These are phyloP conservation scores for Venturia nashicola DNA, from an alignment of 2,329 filamentous ascomycete genomes.

Conservation along the genomic window DNA sequence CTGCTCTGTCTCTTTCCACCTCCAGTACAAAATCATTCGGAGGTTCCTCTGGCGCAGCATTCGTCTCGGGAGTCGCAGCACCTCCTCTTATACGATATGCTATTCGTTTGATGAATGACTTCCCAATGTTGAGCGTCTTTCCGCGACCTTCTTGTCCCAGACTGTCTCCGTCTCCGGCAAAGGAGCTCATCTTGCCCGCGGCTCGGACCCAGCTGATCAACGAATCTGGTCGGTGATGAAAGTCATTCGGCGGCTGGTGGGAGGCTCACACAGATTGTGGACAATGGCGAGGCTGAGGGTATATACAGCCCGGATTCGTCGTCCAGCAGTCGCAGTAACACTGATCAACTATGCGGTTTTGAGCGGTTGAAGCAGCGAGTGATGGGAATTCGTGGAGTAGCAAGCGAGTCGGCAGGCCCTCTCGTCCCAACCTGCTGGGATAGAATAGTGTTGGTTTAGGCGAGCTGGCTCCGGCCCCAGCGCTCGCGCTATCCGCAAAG, in stretches of 20 bases:
- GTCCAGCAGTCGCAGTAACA: no score
- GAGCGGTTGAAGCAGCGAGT: not conserved
- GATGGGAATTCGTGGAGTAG: not conserved
- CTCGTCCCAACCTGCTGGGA: not conserved
- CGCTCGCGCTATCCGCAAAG: not conserved
- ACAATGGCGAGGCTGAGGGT: not conserved
- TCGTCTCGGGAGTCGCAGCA: not conserved
- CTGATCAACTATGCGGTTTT: not conserved
- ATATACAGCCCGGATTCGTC: not conserved
- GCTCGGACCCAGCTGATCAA: not conserved
- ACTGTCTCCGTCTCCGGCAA: not conserved
- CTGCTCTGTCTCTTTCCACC: no score
- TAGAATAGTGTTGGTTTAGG: not conserved
- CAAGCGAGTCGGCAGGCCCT: not conserved
- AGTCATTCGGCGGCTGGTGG: not conserved
- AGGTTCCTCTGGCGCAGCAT: not conserved
- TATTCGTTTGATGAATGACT: not conserved
- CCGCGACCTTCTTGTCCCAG: not conserved
- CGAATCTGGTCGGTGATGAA: not conserved
- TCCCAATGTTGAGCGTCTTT: not conserved
- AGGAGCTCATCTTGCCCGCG: not conserved
- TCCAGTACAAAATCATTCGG: not conserved
- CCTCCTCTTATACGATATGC: not conserved
- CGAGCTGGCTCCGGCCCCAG: not conserved
- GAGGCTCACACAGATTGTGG: not conserved